phyloP scores from a whole-genome alignment of 495 filamentous ascomycete genomes.

The Aspergillus kassunensis region DNA sequence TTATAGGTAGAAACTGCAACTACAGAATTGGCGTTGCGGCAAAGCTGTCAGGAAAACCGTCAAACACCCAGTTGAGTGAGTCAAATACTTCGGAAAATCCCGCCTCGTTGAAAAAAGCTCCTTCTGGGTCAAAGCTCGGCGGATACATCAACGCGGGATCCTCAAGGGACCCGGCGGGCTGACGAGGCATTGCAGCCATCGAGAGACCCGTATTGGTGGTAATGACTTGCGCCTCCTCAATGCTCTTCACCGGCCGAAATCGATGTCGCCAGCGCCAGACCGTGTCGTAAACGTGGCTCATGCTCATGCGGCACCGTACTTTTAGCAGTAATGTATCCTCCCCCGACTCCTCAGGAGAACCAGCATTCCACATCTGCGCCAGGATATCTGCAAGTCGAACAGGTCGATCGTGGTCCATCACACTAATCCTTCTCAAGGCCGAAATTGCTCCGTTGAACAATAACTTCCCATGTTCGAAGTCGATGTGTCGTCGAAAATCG shows the following conservation, averaged over 20 bases:
- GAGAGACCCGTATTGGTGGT: constrained; percentile 30
- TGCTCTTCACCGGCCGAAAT: constrained; percentile 39
- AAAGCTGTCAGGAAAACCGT: constrained; percentile 43
- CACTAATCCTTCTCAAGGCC: constrained; percentile 73
- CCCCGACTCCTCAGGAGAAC: constrained; percentile 28
- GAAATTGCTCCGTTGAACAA: constrained; percentile 76
- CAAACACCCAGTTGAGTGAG: constrained; percentile 48
- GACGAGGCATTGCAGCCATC: constrained; percentile 21
- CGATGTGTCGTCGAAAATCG: constrained; percentile 62
- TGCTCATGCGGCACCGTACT: constrained; percentile 47
- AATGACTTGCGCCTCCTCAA: constrained; percentile 37
- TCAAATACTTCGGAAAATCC: constrained; percentile 48
- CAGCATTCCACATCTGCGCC: constrained; percentile 49
- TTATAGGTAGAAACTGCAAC: not conserved
- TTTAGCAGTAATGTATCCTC: constrained; percentile 42
- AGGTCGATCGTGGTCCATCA: constrained; percentile 79
- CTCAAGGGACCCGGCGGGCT: constrained; percentile 29
- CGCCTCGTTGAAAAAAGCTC: constrained; percentile 41
- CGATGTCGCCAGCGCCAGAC: constrained; percentile 48
- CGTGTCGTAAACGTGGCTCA: constrained; percentile 50
- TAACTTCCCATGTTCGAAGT: constrained; percentile 69
- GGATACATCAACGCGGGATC: constrained; percentile 32
- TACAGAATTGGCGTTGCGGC: constrained; percentile 40
- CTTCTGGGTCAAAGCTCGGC: constrained; percentile 38
- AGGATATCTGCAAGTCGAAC: constrained; percentile 48